These are phyloP conservation scores for Plantago elongata DNA, from an alignment of 257 asterid species.

Conservation along the genomic window DNA sequence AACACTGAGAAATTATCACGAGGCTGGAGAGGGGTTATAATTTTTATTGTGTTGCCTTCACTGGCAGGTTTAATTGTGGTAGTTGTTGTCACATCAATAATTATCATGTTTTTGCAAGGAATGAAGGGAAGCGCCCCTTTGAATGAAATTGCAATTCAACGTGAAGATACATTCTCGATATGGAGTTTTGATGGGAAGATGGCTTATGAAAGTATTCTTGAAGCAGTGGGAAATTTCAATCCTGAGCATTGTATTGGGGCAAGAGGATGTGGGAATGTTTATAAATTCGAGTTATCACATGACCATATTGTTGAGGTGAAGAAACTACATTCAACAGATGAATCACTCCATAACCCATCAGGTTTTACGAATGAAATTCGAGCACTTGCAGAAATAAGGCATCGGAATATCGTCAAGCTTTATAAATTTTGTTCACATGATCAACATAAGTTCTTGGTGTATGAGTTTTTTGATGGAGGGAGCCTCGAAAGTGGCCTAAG, in stretches of 20 bases:
- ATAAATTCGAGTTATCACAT: constrained; percentile 21
- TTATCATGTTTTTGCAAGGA: constrained; percentile 7
- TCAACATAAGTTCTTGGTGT: constrained; percentile 23
- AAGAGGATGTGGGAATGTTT: constrained; percentile 34
- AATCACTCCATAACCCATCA: neutral
- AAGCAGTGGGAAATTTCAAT: constrained; percentile 25
- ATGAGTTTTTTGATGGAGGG: constrained; percentile 32
- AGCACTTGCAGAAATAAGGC: constrained; percentile 24
- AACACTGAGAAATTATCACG: neutral
- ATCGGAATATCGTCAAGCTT: constrained; percentile 30
- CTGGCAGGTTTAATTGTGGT: constrained; percentile 19
- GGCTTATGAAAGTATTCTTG: constrained; percentile 24
- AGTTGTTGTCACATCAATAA: constrained; percentile 6
- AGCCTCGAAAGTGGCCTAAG: constrained; percentile 16
- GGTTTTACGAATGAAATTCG: constrained; percentile 25
- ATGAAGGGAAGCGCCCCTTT: neutral
- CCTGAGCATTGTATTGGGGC: constrained; percentile 23
- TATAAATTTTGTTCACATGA: constrained; percentile 29
- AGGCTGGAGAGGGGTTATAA: neutral
- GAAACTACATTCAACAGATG: constrained; percentile 18
- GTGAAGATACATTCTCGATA: constrained; percentile 13
- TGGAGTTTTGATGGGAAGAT: constrained; percentile 24
- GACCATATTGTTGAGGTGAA: constrained; percentile 11
- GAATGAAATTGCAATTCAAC: neutral
- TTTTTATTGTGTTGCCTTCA: constrained; percentile 11